A percentile compares a stretch with the other conserved stretches of the same genome.
Evolutionary conservation across 306 rosid species (phyloP).

Genomic region (Inga laurina): DNA sequence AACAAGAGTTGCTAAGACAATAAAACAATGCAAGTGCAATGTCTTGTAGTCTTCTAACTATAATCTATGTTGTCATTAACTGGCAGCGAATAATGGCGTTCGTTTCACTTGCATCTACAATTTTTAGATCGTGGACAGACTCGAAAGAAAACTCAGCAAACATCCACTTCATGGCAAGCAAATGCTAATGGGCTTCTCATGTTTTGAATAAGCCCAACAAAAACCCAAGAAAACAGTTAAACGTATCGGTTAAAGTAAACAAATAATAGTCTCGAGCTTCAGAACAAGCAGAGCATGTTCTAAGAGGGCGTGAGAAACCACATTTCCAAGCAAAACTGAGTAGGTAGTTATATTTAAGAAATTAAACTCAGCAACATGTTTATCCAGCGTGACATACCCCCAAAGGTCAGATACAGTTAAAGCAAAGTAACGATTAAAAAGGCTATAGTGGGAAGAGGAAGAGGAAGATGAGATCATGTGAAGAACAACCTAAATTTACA

Average conservation of each 20-base stretch:
- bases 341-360: background rate
- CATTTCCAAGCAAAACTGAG: background rate
- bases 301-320: background rate
- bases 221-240: background rate
- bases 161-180: background rate
- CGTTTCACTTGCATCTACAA: no score
- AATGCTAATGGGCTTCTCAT: background rate
- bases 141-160: background rate
- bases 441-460: slow-evolving; percentile 13
- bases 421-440: background rate
- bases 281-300: background rate
- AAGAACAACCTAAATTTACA: slow-evolving; percentile 65
- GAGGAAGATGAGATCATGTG: slow-evolving; percentile 32
- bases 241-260: background rate
- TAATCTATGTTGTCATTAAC: no score
- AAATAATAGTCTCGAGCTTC: background rate
- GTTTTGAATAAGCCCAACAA: no score
- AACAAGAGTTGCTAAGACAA: no score
- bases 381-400: background rate
- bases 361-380: background rate
- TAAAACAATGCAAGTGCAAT: no score
- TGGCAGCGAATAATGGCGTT: no score
- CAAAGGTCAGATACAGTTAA: slow-evolving; percentile 12
- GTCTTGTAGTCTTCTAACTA: no score
- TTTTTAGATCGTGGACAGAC: background rate